Percentiles rank a stretch among this genome's conserved stretches.
phyloP scores from a whole-genome alignment of 1,284 basidiomycete species.

The Ustilago curta region DNA sequence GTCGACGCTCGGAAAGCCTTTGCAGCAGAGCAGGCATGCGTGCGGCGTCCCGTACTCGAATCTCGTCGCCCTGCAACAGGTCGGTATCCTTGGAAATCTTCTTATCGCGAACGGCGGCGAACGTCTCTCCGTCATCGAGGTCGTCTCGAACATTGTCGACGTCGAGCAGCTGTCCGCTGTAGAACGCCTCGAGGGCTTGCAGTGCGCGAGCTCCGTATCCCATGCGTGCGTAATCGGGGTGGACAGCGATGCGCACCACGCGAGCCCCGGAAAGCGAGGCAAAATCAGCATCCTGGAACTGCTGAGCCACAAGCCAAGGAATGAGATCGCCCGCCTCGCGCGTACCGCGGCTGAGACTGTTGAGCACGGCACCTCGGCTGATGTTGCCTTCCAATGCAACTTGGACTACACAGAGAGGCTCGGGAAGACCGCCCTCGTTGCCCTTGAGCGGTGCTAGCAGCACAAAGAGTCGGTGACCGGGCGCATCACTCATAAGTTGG shows the following conservation, averaged over 20 bases:
- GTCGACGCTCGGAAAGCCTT: conserved; percentile 87
- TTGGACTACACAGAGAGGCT: conserved; percentile 85
- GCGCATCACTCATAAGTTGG: conserved; percentile 95
- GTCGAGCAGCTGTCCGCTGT: conserved; percentile 86
- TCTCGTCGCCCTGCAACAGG: conserved; percentile 51
- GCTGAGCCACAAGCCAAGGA: conserved; percentile 94
- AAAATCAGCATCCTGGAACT: conserved; percentile 97
- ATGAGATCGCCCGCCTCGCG: conserved; percentile 95
- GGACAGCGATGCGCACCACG: conserved; percentile 93
- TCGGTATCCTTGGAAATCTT: conserved; percentile 47
- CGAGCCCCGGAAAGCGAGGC: conserved; percentile 87
- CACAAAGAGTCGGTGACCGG: conserved; percentile 96
- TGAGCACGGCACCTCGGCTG: conserved; percentile 85
- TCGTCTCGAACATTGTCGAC: conserved; percentile 70
- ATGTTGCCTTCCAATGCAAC: conserved; percentile 97
- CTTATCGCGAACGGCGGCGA: conserved; percentile 71
- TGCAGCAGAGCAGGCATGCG: conserved; percentile 94
- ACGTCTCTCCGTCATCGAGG: conserved; percentile 51
- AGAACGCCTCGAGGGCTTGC: conserved; percentile 87
- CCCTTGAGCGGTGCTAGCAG: conserved; percentile 78
- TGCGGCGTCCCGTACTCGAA: conserved; percentile 79
- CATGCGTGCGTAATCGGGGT: conserved; percentile 93
- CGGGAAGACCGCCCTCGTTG: conserved; percentile 54
- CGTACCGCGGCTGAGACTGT: conserved; percentile 82
- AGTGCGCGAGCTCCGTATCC: conserved; percentile 95